These are phyloP conservation scores for Candida cerambycidarum DNA, from an alignment of 805 yeast species.

Conservation along the genomic window DNA sequence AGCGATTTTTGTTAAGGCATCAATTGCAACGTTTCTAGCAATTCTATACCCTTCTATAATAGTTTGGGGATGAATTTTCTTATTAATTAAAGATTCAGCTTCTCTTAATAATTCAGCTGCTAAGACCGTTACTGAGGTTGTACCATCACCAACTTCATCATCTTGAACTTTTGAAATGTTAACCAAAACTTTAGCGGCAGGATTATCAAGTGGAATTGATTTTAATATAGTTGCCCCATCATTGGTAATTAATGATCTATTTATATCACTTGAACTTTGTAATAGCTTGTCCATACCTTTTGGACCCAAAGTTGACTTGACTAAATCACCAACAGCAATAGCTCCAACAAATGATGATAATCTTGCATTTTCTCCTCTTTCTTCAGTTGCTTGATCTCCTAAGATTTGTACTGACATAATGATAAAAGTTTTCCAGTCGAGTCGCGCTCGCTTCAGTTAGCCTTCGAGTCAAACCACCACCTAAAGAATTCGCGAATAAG, in stretches of 20 bases:
- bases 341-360: slow-evolving; percentile 97
- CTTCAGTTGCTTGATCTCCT: slow-evolving; percentile 97
- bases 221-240: slow-evolving; percentile 98
- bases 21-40: slow-evolving; percentile 81
- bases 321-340: slow-evolving; percentile 97
- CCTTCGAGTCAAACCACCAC: too few relatives aligned
- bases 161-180: slow-evolving; percentile 95
- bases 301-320: slow-evolving; percentile 92
- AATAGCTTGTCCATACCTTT: slow-evolving; percentile 97
- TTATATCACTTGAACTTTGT: slow-evolving; percentile 76
- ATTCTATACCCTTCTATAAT: slow-evolving; percentile 94
- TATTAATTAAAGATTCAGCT: slow-evolving; percentile 89
- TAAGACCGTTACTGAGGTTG: slow-evolving; percentile 92
- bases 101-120: slow-evolving; percentile 90
- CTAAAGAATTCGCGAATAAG: slow-evolving; percentile 1
- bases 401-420: slow-evolving; percentile 82
- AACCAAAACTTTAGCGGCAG: slow-evolving; percentile 94
- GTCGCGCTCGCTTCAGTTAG: not conserved
- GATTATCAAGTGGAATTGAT: slow-evolving; percentile 92
- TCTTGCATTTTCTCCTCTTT: slow-evolving; percentile 97
- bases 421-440: not conserved
- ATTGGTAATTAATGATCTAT: slow-evolving; percentile 80
- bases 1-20: slow-evolving; percentile 74
- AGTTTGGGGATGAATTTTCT: slow-evolving; percentile 96
- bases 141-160: slow-evolving; percentile 98